Conservation (phyloP, 345 rosid species). For the Aurinia saxatilis region DNA sequence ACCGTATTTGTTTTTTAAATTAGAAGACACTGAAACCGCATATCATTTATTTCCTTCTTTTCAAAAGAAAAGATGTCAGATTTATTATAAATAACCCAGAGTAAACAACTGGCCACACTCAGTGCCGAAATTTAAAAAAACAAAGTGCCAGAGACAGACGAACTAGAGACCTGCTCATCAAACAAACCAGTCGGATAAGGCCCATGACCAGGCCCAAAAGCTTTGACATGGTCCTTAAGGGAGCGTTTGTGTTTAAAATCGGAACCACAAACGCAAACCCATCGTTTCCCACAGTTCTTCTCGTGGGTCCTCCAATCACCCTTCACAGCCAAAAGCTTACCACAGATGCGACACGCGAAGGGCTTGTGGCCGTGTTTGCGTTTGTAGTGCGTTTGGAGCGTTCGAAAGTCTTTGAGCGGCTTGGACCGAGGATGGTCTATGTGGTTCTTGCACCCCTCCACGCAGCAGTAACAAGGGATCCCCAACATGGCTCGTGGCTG, state of each 20-base stretch:
- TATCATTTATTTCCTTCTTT: too few species aligned
- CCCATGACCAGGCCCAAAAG: conserved; percentile 65
- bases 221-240: conserved; percentile 73
- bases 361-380: conserved; percentile 74
- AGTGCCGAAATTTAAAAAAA: conserved; percentile 1
- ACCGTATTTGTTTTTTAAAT: too few species aligned
- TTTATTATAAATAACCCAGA: too few species aligned
- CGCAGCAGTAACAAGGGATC: conserved; percentile 83
- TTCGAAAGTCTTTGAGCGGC: conserved; percentile 77
- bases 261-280: conserved; percentile 84
- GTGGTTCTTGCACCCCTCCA: conserved; percentile 79
- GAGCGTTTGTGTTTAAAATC: conserved; percentile 93
- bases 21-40: too few species aligned
- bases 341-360: conserved; percentile 67
- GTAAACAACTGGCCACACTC: too few species aligned
- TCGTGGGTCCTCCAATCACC: conserved; percentile 95
- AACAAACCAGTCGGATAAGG: conserved; percentile 34
- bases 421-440: conserved; percentile 67
- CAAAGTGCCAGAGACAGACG: conserved; percentile 16
- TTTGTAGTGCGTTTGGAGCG: conserved; percentile 81
- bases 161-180: conserved; percentile 12
- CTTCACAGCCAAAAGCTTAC: conserved; percentile 72
- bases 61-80: too few species aligned
- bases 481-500: conserved; percentile 67
- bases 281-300: conserved; percentile 87